Evolutionary conservation across 352 stramenopile genomes (phyloP).

Genomic region (Phytophthora podocarpi): DNA sequence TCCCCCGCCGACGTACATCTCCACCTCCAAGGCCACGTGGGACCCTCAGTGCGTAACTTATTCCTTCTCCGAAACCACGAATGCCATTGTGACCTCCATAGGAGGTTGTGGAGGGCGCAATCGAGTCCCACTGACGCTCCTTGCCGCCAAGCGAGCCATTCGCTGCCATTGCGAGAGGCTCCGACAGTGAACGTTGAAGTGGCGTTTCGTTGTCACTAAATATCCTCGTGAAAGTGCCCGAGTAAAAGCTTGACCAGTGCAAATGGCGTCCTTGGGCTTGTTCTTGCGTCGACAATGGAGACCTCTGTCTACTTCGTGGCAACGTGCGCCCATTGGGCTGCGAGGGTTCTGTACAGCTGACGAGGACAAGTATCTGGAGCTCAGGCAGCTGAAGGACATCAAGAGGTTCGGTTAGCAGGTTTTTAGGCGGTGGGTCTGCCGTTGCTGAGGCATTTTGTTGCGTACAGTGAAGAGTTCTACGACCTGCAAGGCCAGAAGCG

Average conservation of each 20-base stretch:
- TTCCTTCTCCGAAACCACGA: constrained; percentile 1
- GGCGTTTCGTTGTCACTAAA: constrained; percentile 12
- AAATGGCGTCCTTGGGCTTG: no score
- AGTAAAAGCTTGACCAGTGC: no score
- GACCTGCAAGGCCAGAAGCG: constrained; percentile 61
- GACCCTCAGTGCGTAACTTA: constrained; percentile 6
- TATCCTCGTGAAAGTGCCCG: no score
- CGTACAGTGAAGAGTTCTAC: constrained; percentile 71
- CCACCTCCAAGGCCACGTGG: not conserved
- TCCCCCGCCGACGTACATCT: constrained; percentile 24
- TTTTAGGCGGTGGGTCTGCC: not conserved
- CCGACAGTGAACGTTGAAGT: constrained; percentile 20
- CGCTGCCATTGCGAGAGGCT: constrained; percentile 5
- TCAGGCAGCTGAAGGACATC: constrained; percentile 80
- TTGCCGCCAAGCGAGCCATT: constrained; percentile 10
- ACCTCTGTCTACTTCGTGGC: constrained; percentile 15
- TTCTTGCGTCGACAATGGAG: constrained; percentile 13
- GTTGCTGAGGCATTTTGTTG: constrained; percentile 8
- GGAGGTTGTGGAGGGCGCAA: not conserved
- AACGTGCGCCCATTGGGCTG: not conserved
- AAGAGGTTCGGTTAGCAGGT: constrained; percentile 53
- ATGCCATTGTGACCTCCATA: constrained; percentile 1
- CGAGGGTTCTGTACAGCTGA: constrained; percentile 36
- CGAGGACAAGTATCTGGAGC: constrained; percentile 78
- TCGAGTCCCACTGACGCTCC: constrained; percentile 22